Conservation (phyloP, 2,329 filamentous ascomycete species). For the Colletotrichum tamarilloi region DNA sequence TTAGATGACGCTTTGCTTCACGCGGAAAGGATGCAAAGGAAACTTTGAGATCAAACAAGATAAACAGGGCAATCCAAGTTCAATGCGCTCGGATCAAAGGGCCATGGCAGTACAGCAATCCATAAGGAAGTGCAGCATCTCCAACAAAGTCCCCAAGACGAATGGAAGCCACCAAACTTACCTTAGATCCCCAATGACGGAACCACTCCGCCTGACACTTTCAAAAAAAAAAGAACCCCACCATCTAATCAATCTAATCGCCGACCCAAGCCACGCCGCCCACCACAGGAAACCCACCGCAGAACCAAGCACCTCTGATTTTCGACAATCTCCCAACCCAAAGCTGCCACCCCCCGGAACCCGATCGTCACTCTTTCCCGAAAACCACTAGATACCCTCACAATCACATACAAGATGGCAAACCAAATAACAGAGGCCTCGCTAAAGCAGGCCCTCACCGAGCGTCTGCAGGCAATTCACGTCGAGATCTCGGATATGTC, state of each 20-base stretch:
- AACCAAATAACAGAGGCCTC: constrained; percentile 78
- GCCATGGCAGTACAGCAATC: background rate
- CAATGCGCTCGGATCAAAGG: too few species aligned
- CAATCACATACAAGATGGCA: constrained; percentile 52
- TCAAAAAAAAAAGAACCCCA: constrained; percentile 16
- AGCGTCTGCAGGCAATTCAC: constrained; percentile 78
- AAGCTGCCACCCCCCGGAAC: constrained; percentile 8
- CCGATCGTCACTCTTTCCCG: background rate
- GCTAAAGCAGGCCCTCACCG: constrained; percentile 75
- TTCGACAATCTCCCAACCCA: constrained; percentile 20
- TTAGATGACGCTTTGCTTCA: too few species aligned
- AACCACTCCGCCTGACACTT: background rate
- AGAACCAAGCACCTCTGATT: constrained; percentile 26
- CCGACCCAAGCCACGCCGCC: background rate
- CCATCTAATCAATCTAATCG: constrained; percentile 38
- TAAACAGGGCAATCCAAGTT: too few species aligned
- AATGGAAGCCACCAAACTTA: background rate
- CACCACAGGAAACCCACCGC: background rate
- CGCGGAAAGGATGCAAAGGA: too few species aligned
- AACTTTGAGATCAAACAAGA: too few species aligned
- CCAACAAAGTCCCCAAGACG: background rate
- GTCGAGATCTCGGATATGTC: constrained; percentile 94
- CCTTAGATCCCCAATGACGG: background rate
- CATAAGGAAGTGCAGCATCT: background rate
- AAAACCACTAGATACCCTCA: background rate